A percentile compares a stretch with the other conserved stretches of the same genome.
These are phyloP conservation scores for Physocladia obscura DNA, from an alignment of 192 early-diverging fungal genomes.

Conservation along the genomic window DNA sequence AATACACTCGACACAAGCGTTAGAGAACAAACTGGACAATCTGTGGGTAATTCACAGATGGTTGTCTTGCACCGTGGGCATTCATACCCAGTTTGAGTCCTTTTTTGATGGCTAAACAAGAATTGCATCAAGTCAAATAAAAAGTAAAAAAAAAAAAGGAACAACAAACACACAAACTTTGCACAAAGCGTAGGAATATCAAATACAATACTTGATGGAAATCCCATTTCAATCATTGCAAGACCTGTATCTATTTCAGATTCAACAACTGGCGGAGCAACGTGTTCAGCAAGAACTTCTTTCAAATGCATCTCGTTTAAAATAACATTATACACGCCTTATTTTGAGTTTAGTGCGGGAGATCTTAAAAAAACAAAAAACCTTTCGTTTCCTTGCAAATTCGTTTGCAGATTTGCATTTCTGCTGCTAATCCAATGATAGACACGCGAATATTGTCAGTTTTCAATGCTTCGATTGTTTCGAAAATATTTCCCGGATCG, in stretches of 20 bases:
- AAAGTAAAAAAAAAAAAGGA: not conserved
- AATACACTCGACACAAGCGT: constrained; percentile 87
- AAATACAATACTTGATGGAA: constrained; percentile 58
- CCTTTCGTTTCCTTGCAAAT: constrained; percentile 71
- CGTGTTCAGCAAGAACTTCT: constrained; percentile 78
- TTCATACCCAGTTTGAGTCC: constrained; percentile 71
- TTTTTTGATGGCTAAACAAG: constrained; percentile 58
- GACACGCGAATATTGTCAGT: constrained; percentile 76
- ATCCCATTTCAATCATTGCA: constrained; percentile 90
- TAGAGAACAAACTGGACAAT: constrained; percentile 87
- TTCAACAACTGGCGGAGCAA: constrained; percentile 84
- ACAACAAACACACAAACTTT: constrained; percentile 53
- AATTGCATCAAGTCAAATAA: not conserved
- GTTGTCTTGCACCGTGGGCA: constrained; percentile 83
- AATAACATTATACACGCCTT: constrained; percentile 78
- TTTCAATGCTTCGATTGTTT: constrained; percentile 71
- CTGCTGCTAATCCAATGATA: constrained; percentile 86
- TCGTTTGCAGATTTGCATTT: constrained; percentile 78
- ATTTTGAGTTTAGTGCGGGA: not conserved
- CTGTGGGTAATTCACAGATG: constrained; percentile 86
- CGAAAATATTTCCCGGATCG: constrained; percentile 88
- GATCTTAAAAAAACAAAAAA: not conserved
- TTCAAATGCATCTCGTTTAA: constrained; percentile 80
- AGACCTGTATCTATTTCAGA: constrained; percentile 53
- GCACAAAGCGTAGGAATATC: constrained; percentile 68